Evolutionary conservation across 371 early-diverging fungal species (phyloP).

Genomic region (Homolaphlyctis polyrhiza): DNA sequence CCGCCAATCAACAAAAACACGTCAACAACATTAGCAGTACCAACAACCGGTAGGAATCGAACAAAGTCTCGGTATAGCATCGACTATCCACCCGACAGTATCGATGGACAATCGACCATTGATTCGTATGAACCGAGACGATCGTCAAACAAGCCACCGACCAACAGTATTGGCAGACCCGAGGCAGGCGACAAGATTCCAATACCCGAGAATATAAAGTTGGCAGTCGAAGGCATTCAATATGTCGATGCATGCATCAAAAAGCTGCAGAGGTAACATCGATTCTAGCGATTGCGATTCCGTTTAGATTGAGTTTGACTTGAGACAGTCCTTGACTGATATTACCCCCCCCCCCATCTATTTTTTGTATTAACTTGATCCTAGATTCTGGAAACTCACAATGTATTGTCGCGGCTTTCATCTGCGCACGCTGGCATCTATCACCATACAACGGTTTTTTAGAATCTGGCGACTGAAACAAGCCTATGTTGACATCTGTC

Average conservation of each 20-base stretch:
- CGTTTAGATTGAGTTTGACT: not conserved
- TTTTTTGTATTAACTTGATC: not conserved
- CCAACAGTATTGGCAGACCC: too few relatives aligned
- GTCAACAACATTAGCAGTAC: too few relatives aligned
- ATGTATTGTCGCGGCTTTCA: constrained; percentile 1
- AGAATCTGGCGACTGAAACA: not conserved
- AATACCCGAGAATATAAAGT: not conserved
- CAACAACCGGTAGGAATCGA: too few relatives aligned
- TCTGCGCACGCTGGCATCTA: not conserved
- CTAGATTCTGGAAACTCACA: not conserved
- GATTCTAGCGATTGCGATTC: too few relatives aligned
- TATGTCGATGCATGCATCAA: not conserved
- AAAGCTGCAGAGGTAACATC: not conserved
- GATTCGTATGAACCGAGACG: too few relatives aligned
- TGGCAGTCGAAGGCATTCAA: not conserved
- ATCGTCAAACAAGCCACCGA: too few relatives aligned
- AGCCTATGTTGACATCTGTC: not conserved
- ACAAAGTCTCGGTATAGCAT: too few relatives aligned
- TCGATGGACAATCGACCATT: too few relatives aligned
- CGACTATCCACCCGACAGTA: too few relatives aligned
- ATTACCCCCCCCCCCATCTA: not conserved
- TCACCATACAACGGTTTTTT: not conserved
- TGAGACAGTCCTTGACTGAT: not conserved
- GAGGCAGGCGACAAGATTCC: too few relatives aligned
- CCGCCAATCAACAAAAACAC: too few relatives aligned